phyloP scores from a whole-genome alignment of 163 green algal species.

The Scenedesmus sp. region DNA sequence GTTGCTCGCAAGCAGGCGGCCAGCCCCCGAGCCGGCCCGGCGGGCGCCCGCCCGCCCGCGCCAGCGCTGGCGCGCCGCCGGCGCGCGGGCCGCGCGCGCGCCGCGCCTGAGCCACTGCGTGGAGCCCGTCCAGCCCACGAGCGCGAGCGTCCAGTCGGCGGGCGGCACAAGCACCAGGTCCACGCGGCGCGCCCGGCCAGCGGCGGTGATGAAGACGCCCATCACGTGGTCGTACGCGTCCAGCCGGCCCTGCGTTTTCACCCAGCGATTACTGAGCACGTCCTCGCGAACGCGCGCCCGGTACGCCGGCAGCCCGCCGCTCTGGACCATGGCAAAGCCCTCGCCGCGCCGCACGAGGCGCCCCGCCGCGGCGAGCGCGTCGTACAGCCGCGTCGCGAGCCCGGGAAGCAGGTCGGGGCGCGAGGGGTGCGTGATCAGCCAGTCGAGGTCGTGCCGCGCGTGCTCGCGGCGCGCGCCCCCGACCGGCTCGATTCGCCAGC shows the following conservation, averaged over 20 bases:
- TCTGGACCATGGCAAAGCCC: constrained; percentile 50
- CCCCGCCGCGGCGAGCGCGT: constrained; percentile 35
- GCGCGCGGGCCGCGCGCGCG: no score
- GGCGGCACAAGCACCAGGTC: constrained; percentile 54
- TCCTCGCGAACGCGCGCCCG: constrained; percentile 12
- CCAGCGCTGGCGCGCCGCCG: no score
- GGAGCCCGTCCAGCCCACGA: constrained; percentile 53
- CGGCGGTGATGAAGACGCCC: constrained; percentile 33
- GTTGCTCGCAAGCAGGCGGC: no score
- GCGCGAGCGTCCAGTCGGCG: constrained; percentile 44
- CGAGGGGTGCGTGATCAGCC: constrained; percentile 45
- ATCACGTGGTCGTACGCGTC: constrained; percentile 55
- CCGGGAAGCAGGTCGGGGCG: neutral
- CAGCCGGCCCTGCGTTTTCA: constrained; percentile 44
- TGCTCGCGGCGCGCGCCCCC: constrained; percentile 37
- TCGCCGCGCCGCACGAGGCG: constrained; percentile 44
- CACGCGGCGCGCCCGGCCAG: constrained; percentile 24
- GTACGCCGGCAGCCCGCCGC: constrained; percentile 1
- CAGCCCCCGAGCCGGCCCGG: no score
- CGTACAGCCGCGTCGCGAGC: constrained; percentile 44
- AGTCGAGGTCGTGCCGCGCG: constrained; percentile 45
- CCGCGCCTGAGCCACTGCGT: constrained; percentile 55
- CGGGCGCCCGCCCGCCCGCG: no score
- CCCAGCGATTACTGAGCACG: constrained; percentile 28
- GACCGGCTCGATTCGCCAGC: constrained; percentile 43